phyloP scores from a whole-genome alignment of 352 stramenopile species.

The Phytophthora podocarpi region DNA sequence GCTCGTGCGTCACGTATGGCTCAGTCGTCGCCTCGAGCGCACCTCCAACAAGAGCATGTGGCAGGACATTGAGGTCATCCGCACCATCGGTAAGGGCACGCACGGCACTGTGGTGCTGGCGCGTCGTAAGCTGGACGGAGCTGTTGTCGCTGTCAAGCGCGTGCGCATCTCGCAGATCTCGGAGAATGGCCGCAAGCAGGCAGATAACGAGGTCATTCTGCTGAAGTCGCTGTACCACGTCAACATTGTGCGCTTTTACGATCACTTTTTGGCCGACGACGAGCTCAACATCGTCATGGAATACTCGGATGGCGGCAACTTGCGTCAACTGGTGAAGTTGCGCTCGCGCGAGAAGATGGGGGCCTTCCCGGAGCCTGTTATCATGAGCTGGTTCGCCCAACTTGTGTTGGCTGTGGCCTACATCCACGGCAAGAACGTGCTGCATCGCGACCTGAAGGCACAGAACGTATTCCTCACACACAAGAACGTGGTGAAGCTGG shows the following conservation, averaged over 20 bases:
- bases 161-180: slow-evolving; percentile 81
- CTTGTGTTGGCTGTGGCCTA: slow-evolving; percentile 85
- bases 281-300: slow-evolving; percentile 92
- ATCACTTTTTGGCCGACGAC: slow-evolving; percentile 86
- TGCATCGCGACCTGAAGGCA: slow-evolving; percentile 89
- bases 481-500: slow-evolving; percentile 88
- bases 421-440: slow-evolving; percentile 89
- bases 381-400: slow-evolving; percentile 90
- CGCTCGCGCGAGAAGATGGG: slow-evolving; percentile 80
- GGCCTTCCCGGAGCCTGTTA: slow-evolving; percentile 81
- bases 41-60: slow-evolving; percentile 78
- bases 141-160: slow-evolving; percentile 86
- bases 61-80: slow-evolving; percentile 86
- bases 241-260: slow-evolving; percentile 91
- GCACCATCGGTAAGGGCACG: slow-evolving; percentile 87
- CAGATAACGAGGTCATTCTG: slow-evolving; percentile 89
- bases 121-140: slow-evolving; percentile 74
- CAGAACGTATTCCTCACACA: slow-evolving; percentile 90
- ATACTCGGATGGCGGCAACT: slow-evolving; percentile 83
- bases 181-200: slow-evolving; percentile 86
- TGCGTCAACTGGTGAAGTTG: slow-evolving; percentile 85
- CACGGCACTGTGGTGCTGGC: slow-evolving; percentile 86
- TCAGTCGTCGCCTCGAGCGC: slow-evolving; percentile 70
- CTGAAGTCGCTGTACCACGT: slow-evolving; percentile 91
- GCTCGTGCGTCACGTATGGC: slow-evolving; percentile 88